Conservation (phyloP, 805 yeast species). For the Metschnikowia kunwiensis region DNA sequence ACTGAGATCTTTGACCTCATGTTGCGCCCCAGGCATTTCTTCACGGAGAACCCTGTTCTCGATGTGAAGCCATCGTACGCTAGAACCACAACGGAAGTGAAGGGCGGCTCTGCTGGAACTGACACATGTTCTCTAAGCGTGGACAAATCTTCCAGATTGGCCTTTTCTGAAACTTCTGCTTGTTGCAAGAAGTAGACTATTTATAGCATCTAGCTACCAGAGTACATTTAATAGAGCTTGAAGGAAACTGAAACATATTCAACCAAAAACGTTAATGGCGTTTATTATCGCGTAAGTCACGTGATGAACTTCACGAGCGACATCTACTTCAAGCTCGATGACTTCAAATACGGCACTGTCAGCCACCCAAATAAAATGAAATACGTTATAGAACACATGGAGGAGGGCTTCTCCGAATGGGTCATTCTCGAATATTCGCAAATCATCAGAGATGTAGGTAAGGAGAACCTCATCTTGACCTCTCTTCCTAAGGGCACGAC, state of each 20-base stretch:
- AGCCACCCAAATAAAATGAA: constrained; percentile 50
- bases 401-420: constrained; percentile 95
- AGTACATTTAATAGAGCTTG: no score
- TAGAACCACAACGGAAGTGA: constrained; percentile 41
- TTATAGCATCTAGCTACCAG: no score
- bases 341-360: no score
- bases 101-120: constrained; percentile 33
- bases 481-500: constrained; percentile 69
- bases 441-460: constrained; percentile 80
- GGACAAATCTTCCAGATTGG: constrained; percentile 52
- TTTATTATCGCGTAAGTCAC: no score
- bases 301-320: no score
- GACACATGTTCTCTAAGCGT: constrained; percentile 36
- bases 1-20: constrained; percentile 74
- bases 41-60: constrained; percentile 71
- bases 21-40: constrained; percentile 77
- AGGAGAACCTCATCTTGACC: constrained; percentile 67
- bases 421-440: constrained; percentile 82
- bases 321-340: no score
- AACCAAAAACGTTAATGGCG: no score
- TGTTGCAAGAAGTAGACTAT: constrained; percentile 24
- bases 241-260: no score
- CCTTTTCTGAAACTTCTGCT: constrained; percentile 39
- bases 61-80: constrained; percentile 66
- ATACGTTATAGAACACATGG: constrained; percentile 97